A percentile compares a stretch with the other conserved stretches of the same genome.
Conservation (phyloP, 73 alveolate genomes). For the Durusdinium trenchii region DNA sequence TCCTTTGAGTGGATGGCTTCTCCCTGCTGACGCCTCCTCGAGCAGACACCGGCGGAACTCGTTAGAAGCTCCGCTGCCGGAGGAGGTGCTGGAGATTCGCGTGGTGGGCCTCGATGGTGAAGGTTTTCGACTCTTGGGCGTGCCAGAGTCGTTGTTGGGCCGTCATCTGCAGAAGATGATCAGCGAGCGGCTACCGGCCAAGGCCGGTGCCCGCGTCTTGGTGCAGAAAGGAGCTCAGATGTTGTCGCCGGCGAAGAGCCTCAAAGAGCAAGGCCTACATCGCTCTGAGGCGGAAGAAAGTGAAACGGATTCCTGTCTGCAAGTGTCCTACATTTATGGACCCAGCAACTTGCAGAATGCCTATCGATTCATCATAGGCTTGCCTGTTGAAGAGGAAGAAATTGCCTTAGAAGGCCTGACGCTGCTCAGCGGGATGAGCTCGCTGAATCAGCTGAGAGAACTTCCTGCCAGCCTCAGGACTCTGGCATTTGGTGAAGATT, state of each 20-base stretch:
- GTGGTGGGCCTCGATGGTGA: slow-evolving; percentile 4
- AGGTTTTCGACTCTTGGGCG: neutral
- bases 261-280: slow-evolving; percentile 23
- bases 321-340: neutral
- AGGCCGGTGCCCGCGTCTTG: neutral
- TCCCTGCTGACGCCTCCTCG: no score
- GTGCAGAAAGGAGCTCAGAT: neutral
- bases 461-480: neutral
- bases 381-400: neutral
- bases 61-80: no score
- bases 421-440: neutral
- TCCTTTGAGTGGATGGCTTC: no score
- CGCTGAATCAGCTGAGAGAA: neutral
- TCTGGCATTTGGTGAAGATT: neutral
- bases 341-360: neutral
- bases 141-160: neutral
- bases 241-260: neutral
- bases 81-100: no score
- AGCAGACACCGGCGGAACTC: no score
- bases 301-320: no score
- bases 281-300: no score
- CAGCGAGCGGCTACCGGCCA: neutral
- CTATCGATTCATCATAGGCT: neutral
- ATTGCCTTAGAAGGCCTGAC: slow-evolving; percentile 26
- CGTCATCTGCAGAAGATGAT: neutral